These are phyloP conservation scores for Pichia sorboxylosa DNA, from an alignment of 1,139 yeast species.

Conservation along the genomic window DNA sequence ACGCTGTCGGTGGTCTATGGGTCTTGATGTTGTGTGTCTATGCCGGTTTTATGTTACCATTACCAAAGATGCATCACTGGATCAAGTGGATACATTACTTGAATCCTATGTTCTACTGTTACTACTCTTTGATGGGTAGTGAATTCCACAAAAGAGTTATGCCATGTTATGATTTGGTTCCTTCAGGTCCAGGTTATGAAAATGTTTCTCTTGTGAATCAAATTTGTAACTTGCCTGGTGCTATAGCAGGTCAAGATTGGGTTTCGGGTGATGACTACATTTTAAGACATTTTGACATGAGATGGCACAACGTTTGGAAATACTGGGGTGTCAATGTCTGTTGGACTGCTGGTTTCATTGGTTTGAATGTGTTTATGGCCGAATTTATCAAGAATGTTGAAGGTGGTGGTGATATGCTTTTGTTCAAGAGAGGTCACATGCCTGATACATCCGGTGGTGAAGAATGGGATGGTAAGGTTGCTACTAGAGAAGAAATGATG, in stretches of 20 bases:
- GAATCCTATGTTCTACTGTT: conserved; percentile 45
- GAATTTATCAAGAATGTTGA: conserved; percentile 41
- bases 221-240: conserved; percentile 41
- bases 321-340: conserved; percentile 51
- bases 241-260: conserved; percentile 26
- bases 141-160: conserved; percentile 47
- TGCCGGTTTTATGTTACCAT: conserved; percentile 44
- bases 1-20: conserved; percentile 31
- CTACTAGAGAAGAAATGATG: conserved; percentile 33
- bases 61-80: conserved; percentile 52
- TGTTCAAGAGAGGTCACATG: conserved; percentile 44
- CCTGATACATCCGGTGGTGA: conserved; percentile 30
- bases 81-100: conserved; percentile 51
- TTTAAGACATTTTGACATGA: conserved; percentile 13
- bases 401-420: conserved; percentile 47
- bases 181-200: conserved; percentile 38
- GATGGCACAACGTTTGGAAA: conserved; percentile 46
- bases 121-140: conserved; percentile 41
- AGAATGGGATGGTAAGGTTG: conserved; percentile 31
- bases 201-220: conserved; percentile 28
- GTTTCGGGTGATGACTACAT: conserved; percentile 33
- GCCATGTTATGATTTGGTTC: conserved; percentile 39
- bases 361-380: conserved; percentile 34
- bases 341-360: conserved; percentile 40
- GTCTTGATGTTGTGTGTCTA: conserved; percentile 45